Evolutionary conservation across 768 basidiomycete genomes (phyloP).

Genomic region (Ramaria sp.): DNA sequence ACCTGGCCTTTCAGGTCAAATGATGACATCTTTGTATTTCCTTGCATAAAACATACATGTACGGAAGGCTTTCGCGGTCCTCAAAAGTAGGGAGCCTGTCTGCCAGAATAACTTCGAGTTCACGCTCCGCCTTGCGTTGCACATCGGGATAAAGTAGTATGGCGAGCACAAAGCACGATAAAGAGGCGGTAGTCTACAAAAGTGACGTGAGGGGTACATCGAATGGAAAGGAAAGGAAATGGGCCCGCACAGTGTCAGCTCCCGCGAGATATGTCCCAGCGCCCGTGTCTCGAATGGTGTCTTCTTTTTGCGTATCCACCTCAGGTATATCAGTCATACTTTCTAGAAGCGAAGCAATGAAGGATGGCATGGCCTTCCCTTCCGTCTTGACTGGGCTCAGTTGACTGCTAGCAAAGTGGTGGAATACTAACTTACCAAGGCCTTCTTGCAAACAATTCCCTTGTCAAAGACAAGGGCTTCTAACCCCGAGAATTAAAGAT

Average conservation of each 20-base stretch:
- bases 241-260: constrained; percentile 28
- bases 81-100: constrained; percentile 8
- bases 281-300: constrained; percentile 25
- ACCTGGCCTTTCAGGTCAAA: neutral
- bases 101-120: constrained; percentile 11
- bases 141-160: constrained; percentile 14
- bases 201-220: neutral
- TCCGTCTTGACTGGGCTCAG: neutral
- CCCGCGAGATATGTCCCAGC: constrained; percentile 32
- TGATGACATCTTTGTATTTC: neutral
- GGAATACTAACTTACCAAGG: neutral
- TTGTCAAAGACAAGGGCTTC: too few relatives aligned
- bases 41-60: constrained; percentile 6
- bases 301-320: neutral
- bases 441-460: too few relatives aligned
- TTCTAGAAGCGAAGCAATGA: neutral
- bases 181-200: constrained; percentile 6
- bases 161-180: constrained; percentile 11
- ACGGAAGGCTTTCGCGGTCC: constrained; percentile 7
- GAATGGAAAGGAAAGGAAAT: neutral
- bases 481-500: too few relatives aligned
- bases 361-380: neutral
- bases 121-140: constrained; percentile 13
- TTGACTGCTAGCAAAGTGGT: too few relatives aligned
- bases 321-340: constrained; percentile 12